Percentiles rank a stretch among this genome's conserved stretches.
Evolutionary conservation across 805 yeast species (phyloP).

Genomic region (Yarrowia bubula): DNA sequence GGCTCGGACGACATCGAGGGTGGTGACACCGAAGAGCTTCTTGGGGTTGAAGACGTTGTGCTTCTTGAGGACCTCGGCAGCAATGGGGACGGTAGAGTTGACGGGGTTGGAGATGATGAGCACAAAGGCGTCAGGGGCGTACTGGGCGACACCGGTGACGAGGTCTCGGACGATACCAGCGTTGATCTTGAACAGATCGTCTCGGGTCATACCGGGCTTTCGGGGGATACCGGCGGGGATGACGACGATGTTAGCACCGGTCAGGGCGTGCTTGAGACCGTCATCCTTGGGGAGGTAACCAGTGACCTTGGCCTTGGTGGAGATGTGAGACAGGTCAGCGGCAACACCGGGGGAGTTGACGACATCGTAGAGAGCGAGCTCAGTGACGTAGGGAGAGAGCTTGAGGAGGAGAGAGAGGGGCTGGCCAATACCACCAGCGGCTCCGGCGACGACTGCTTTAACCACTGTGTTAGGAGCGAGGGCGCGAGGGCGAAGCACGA

Average conservation of each 20-base stretch:
- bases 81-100: slow-evolving; percentile 96
- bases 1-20: slow-evolving; percentile 87
- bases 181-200: slow-evolving; percentile 92
- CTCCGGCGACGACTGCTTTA: slow-evolving; percentile 86
- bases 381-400: slow-evolving; percentile 83
- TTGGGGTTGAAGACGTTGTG: slow-evolving; percentile 87
- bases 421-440: slow-evolving; percentile 97
- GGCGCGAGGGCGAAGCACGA: too few species aligned
- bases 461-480: slow-evolving; percentile 30
- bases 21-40: slow-evolving; percentile 93
- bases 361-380: slow-evolving; percentile 81
- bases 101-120: slow-evolving; percentile 91
- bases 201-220: slow-evolving; percentile 99
- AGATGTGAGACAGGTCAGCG: slow-evolving; percentile 90
- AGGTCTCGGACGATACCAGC: slow-evolving; percentile 93
- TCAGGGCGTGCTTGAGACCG: slow-evolving; percentile 63
- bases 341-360: slow-evolving; percentile 96
- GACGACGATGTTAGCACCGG: slow-evolving; percentile 71
- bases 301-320: slow-evolving; percentile 83
- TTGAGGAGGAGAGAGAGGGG: slow-evolving; percentile 81
- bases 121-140: slow-evolving; percentile 80
- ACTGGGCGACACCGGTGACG: slow-evolving; percentile 79
- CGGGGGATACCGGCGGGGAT: slow-evolving; percentile 98
- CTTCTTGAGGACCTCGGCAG: slow-evolving; percentile 83
- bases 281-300: slow-evolving; percentile 83